A percentile compares a stretch with the other conserved stretches of the same genome.
Conservation (phyloP, 1,139 yeast species). For the Lodderomyces pseudojiufengensis region DNA sequence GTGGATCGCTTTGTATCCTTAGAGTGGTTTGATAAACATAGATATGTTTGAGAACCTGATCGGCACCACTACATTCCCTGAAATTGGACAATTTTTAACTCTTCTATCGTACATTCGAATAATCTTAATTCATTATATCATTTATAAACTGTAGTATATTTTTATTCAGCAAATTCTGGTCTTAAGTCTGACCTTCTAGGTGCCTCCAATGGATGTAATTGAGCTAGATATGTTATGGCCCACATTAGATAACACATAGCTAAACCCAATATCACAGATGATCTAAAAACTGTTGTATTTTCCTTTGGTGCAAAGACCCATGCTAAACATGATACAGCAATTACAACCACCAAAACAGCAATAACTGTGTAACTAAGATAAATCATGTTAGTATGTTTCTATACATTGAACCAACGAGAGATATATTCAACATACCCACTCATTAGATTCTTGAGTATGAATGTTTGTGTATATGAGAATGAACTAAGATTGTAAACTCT, state of each 20-base stretch:
- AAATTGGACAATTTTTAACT: too few species aligned
- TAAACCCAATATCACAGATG: constrained; percentile 74
- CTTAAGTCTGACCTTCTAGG: constrained; percentile 78
- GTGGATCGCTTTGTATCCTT: constrained; percentile 28
- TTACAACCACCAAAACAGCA: constrained; percentile 58
- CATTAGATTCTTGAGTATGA: constrained; percentile 14
- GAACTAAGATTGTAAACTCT: too few species aligned
- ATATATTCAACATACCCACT: constrained; percentile 25
- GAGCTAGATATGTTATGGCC: constrained; percentile 85
- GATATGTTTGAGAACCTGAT: constrained; percentile 9
- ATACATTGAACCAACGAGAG: neutral
- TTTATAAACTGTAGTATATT: too few species aligned
- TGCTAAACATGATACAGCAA: constrained; percentile 56
- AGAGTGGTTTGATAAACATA: constrained; percentile 16
- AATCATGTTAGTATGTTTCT: constrained; percentile 13
- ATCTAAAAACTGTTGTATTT: constrained; percentile 78
- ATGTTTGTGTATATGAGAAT: too few species aligned
- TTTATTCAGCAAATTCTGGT: constrained; percentile 45
- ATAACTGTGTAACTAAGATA: constrained; percentile 67
- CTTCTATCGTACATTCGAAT: too few species aligned
- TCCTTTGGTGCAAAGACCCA: constrained; percentile 62
- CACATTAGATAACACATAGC: constrained; percentile 93
- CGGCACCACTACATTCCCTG: constrained; percentile 12
- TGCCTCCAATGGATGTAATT: constrained; percentile 75
- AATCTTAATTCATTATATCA: too few species aligned